Conservation (phyloP, 306 rosid genomes). For the Quillaja saponaria region DNA sequence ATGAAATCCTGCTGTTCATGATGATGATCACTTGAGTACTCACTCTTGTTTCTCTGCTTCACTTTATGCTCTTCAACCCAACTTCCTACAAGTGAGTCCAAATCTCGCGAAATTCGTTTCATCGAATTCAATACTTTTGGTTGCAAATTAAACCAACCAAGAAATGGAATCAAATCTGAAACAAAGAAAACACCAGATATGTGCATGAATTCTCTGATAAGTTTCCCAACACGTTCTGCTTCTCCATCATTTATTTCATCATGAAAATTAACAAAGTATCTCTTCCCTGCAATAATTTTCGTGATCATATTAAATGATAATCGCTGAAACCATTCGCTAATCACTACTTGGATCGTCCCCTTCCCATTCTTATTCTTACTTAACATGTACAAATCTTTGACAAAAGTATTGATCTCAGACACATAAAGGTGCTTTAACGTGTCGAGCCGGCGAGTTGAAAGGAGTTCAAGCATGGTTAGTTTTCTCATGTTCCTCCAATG, state of each 20-base stretch:
- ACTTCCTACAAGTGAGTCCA: conserved; percentile 40
- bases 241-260: conserved; percentile 44
- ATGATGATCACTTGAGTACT: conserved; percentile 29
- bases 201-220: conserved; percentile 47
- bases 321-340: conserved; percentile 47
- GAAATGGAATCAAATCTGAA: conserved; percentile 48
- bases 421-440: conserved; percentile 27
- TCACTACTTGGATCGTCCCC: conserved; percentile 28
- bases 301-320: conserved; percentile 44
- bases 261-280: conserved; percentile 42
- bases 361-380: conserved; percentile 1
- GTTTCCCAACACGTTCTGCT: conserved; percentile 40
- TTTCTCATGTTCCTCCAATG: conserved; percentile 50
- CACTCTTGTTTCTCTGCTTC: not conserved
- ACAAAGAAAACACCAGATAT: conserved; percentile 42
- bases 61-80: conserved; percentile 53
- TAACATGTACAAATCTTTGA: conserved; percentile 18
- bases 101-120: conserved; percentile 50
- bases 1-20: conserved; percentile 51
- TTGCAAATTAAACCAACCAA: conserved; percentile 41
- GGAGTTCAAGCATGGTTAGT: conserved; percentile 42
- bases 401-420: conserved; percentile 36
- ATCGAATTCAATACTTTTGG: conserved; percentile 41
- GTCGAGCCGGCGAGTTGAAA: conserved; percentile 47
- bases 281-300: conserved; percentile 49